Evolutionary conservation across 345 rosid genomes (phyloP), one percentile per base, ranked within the genome.

Genomic region (Eucalyptus curtisii): DNA sequence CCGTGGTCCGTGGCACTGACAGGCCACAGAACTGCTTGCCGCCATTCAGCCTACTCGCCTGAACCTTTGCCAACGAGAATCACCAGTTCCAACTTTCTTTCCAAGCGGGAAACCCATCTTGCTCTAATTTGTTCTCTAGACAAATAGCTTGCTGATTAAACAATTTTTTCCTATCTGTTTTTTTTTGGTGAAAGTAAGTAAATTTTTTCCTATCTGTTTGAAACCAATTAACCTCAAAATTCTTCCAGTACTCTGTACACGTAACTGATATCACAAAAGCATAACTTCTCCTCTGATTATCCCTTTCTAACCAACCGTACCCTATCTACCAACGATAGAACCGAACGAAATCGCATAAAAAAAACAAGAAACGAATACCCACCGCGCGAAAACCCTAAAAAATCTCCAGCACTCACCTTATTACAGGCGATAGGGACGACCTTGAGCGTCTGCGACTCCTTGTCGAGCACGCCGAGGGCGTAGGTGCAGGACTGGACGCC

Each of bases 391-490:
- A 85, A n/a, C 52, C 57, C 52, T 47, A 85, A 85, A 85, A 52
- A 49, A 50, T n/a, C 7, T 49, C 53, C 59, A 50, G 17, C 44
- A 33, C 87, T 49, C 86, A 96, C 99, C 99, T 96, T 97, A 85
- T 96, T 93, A 86, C 95, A 88, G 90, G 97, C 98, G 91, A 97
- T 89, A 7, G 99, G 98, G 88, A 96, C 86, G 91, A 95, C 90
- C 91, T 86, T 96, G 92, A 97, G 90, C 20, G 94, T 94, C 88
- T 90, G 91, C 31, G 93, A 89, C 84, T 92, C 92, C 93, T 93
- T 97, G 87, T 97, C 97, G n/a, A 96, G 90, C 59, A 95, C 91
- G 44, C 98, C 99, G 24, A 97, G 93, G 1, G 95, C 92, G 88
- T 94, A 94, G 48, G 91, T 91, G 88, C 96, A 95, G 80, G 93